Evolutionary conservation across 2,329 filamentous ascomycete genomes (phyloP).

Genomic region (Laburnicola sp.): DNA sequence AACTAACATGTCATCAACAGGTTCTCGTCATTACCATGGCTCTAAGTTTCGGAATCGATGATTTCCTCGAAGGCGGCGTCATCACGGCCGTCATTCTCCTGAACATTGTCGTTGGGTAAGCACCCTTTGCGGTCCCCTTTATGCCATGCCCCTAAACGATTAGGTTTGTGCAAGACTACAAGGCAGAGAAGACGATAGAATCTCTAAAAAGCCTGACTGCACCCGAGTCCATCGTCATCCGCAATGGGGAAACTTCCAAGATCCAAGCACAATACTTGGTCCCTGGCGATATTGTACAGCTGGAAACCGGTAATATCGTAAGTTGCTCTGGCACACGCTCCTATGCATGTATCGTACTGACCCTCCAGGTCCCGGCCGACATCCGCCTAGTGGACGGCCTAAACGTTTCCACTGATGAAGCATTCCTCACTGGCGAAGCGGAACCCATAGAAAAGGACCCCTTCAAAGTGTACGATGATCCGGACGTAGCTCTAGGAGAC

Average conservation of each 20-base stretch:
- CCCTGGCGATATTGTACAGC: slow-evolving; percentile 45
- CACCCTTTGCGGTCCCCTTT: slow-evolving; percentile 9
- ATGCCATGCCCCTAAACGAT: slow-evolving; percentile 16
- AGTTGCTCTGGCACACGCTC: not conserved
- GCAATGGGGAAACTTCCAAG: slow-evolving; percentile 40
- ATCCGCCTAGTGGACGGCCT: slow-evolving; percentile 65
- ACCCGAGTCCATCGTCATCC: slow-evolving; percentile 44
- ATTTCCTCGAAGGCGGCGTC: slow-evolving; percentile 66
- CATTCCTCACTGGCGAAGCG: slow-evolving; percentile 73
- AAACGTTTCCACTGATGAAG: slow-evolving; percentile 77
- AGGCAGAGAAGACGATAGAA: slow-evolving; percentile 48
- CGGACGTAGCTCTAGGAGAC: slow-evolving; percentile 63
- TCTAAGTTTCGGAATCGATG: slow-evolving; percentile 64
- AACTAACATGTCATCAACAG: slow-evolving; percentile 45
- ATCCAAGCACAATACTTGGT: slow-evolving; percentile 45
- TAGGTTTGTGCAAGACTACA: slow-evolving; percentile 55
- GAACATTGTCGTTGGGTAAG: slow-evolving; percentile 68
- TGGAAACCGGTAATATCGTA: slow-evolving; percentile 59
- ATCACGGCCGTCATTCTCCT: slow-evolving; percentile 67
- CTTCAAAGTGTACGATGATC: slow-evolving; percentile 55
- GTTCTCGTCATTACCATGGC: slow-evolving; percentile 77
- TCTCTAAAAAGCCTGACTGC: slow-evolving; percentile 47
- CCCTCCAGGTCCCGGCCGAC: slow-evolving; percentile 60
- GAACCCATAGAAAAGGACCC: slow-evolving; percentile 68
- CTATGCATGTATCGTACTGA: not conserved